Conservation (phyloP, 1,284 basidiomycete species). For the Malassezia cuniculi region DNA sequence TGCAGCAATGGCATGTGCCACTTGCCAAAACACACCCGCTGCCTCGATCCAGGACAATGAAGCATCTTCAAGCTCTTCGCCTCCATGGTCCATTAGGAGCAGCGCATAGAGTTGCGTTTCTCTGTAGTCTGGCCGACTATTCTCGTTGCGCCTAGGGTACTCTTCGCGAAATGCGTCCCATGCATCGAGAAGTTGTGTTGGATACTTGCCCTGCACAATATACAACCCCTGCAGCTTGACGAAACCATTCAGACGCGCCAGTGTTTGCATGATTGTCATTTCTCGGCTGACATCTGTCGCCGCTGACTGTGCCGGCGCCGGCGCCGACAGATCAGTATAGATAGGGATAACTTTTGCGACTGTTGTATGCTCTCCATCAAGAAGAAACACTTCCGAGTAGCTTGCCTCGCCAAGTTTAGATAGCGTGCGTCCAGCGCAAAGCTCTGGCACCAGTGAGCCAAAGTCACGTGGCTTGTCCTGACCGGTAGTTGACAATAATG, state of each 20-base stretch:
- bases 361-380: not conserved
- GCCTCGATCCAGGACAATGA: conserved; percentile 72
- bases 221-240: conserved; percentile 51
- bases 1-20: conserved; percentile 59
- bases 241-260: conserved; percentile 48
- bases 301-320: conserved; percentile 41
- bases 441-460: conserved; percentile 3
- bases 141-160: conserved; percentile 59
- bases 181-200: conserved; percentile 58
- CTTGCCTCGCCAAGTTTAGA: conserved; percentile 87
- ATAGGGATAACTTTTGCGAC: conserved; percentile 6
- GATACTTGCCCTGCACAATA: conserved; percentile 73
- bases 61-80: conserved; percentile 73
- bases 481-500: conserved; percentile 14
- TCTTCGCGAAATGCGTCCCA: conserved; percentile 71
- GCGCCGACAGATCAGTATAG: not conserved
- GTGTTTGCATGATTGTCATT: conserved; percentile 66
- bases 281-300: conserved; percentile 70
- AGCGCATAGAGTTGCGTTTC: conserved; percentile 70
- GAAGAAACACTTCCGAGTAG: conserved; percentile 88
- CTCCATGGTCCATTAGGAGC: conserved; percentile 75
- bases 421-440: conserved; percentile 3
- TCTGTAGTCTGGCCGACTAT: conserved; percentile 67
- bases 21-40: conserved; percentile 78
- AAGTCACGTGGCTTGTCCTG: conserved; percentile 13